phyloP scores from a whole-genome alignment of 2,329 filamentous ascomycete species.

The Microdochium nivale region DNA sequence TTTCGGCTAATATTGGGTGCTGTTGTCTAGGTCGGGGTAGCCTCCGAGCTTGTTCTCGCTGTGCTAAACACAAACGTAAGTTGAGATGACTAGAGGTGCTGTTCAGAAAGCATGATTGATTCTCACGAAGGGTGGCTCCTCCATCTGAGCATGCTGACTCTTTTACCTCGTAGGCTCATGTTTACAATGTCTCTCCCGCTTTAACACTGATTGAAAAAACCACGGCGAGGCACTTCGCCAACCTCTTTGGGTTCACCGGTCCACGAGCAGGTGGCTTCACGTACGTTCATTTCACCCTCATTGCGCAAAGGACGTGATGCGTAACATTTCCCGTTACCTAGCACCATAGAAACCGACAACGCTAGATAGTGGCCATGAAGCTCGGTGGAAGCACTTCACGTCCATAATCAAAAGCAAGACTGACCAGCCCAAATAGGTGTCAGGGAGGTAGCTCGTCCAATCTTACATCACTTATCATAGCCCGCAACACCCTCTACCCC shows the following conservation, averaged over 20 bases:
- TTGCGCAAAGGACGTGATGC: too few species aligned
- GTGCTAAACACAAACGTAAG: slow-evolving; percentile 82
- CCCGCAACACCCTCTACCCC: slow-evolving; percentile 78
- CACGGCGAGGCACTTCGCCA: slow-evolving; percentile 64
- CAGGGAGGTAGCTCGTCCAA: slow-evolving; percentile 68
- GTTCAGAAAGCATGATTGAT: not conserved
- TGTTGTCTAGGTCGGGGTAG: slow-evolving; percentile 61
- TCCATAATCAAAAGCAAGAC: too few species aligned
- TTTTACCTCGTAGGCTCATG: slow-evolving; percentile 52
- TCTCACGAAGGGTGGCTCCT: not conserved
- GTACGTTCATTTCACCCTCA: slow-evolving; percentile 26
- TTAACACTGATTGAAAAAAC: slow-evolving; percentile 82
- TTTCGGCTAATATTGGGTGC: not conserved
- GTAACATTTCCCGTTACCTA: too few species aligned
- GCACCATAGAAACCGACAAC: too few species aligned
- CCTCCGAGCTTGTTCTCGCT: slow-evolving; percentile 75
- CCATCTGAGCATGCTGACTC: not conserved
- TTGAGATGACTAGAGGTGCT: slow-evolving; percentile 4
- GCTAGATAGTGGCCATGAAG: too few species aligned
- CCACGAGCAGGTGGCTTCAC: slow-evolving; percentile 53
- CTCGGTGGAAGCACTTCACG: too few species aligned
- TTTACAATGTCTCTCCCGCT: slow-evolving; percentile 88
- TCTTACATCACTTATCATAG: slow-evolving; percentile 61
- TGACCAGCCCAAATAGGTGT: slow-evolving; percentile 9
- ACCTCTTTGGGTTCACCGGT: slow-evolving; percentile 67